Evolutionary conservation across 306 rosid species (phyloP), one percentile per base, ranked within the genome.

Genomic region (Mimosa pudica): DNA sequence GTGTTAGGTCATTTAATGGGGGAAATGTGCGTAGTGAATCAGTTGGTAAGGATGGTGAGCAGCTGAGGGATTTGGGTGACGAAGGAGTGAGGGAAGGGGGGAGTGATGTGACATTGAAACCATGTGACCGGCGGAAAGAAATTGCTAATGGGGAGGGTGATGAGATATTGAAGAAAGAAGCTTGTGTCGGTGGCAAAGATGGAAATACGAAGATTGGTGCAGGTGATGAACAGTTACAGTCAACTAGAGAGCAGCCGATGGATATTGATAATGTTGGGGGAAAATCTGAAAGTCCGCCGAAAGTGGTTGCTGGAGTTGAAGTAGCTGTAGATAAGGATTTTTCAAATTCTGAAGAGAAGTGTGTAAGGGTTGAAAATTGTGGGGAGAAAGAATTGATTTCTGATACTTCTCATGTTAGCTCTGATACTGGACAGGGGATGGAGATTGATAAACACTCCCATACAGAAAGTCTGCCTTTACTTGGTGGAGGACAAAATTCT

Each of bases 391-490:
- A 70, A 77, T 51, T 0, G 44, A 57, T 41, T 42, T 0, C 60
- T 1, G 69, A 36, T 46, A 42, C 61, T 48, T 60, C 79, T 57
- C 77, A 66, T 47, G 67, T 58, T 68, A 60, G 62, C 68, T 83
- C 83, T 38, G 86, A 78, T 49, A 83, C 80, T 7, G 83, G 86
- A 44, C 80, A 84, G 76, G 76, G 54, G 41, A 72, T 79, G 84
- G 86, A 79, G 58, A 76, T 71, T 73, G 86, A 82, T 44, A 68
- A 44, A 63, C 49, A 81, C 55, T 62, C 14, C 13, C 65, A 7
- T 52, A 45, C 65, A 8, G 65, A 73, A 54, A 61, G 35, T 36
- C 12, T 8, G 35, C 8, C 35, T 35, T 52, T 33, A 52, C 65
- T 8, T 36, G 64, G 35, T 3, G 1, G 47, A 35, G 64, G 18